These are phyloP conservation scores for Gossypium australe DNA, from an alignment of 345 rosid species.

Conservation along the genomic window DNA sequence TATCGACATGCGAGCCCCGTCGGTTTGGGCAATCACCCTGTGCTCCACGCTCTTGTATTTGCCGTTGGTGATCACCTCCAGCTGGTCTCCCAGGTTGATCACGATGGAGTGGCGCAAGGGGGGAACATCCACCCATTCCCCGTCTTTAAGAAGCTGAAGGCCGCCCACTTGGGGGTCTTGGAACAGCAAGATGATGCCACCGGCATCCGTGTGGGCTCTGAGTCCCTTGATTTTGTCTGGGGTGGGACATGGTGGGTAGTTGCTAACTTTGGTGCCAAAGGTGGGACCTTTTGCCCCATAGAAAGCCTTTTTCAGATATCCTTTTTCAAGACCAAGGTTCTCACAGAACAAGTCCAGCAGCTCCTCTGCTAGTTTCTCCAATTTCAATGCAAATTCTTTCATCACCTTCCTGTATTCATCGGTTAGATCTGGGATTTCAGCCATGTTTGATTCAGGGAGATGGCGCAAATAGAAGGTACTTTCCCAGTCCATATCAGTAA, in stretches of 20 bases:
- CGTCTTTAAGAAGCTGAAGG: constrained; percentile 90
- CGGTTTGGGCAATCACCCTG: constrained; percentile 72
- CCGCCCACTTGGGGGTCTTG: constrained; percentile 90
- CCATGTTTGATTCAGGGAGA: constrained; percentile 62
- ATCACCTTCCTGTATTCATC: constrained; percentile 68
- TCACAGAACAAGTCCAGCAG: constrained; percentile 72
- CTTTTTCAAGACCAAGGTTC: constrained; percentile 73
- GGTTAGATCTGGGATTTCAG: constrained; percentile 67
- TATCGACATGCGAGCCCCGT: constrained; percentile 73
- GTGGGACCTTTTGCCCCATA: constrained; percentile 72
- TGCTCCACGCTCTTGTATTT: constrained; percentile 88
- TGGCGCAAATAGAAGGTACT: constrained; percentile 73
- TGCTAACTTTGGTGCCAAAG: constrained; percentile 87
- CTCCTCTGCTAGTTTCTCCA: constrained; percentile 84
- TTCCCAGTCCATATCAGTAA: constrained; percentile 88
- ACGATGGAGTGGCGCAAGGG: constrained; percentile 94
- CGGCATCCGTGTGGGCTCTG: constrained; percentile 92
- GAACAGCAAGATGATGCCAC: constrained; percentile 83
- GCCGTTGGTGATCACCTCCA: constrained; percentile 95
- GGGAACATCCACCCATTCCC: constrained; percentile 83
- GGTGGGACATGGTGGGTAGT: constrained; percentile 90
- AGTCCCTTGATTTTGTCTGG: constrained; percentile 90
- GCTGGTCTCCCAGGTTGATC: constrained; percentile 87
- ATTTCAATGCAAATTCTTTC: constrained; percentile 63
- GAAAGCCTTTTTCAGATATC: constrained; percentile 64